Evolutionary conservation across 2,329 filamentous ascomycete genomes (phyloP).

Genomic region (Fusarium brachygibbosum): DNA sequence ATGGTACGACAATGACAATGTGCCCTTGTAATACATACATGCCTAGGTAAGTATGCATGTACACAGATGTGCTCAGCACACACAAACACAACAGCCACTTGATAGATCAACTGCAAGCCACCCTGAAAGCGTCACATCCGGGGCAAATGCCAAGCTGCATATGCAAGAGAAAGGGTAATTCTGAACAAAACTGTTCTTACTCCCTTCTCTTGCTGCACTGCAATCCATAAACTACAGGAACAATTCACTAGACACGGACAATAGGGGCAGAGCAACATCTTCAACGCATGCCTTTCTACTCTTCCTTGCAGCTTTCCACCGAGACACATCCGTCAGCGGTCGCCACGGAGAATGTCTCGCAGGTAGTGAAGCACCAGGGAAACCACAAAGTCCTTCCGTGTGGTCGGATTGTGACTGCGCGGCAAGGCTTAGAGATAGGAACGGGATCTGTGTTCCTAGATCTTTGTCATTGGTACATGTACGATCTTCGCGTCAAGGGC

Average conservation of each 20-base stretch:
- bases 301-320: conserved; percentile 23
- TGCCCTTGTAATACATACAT: neutral
- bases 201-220: neutral
- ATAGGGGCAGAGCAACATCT: conserved; percentile 5
- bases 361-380: neutral
- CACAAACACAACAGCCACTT: conserved; percentile 35
- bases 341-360: conserved; percentile 19
- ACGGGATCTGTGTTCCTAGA: neutral
- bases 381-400: conserved; percentile 3
- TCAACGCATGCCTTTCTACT: conserved; percentile 12
- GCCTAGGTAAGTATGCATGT: neutral
- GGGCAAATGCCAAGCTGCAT: conserved; percentile 16
- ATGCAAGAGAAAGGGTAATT: conserved; percentile 14
- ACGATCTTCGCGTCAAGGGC: conserved; percentile 18
- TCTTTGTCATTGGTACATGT: conserved; percentile 14
- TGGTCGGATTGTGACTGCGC: conserved; percentile 19
- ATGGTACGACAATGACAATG: conserved; percentile 1
- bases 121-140: conserved; percentile 32
- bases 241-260: neutral
- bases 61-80: conserved; percentile 2
- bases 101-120: conserved; percentile 43
- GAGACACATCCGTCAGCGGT: conserved; percentile 19
- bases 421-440: conserved; percentile 21
- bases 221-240: neutral
- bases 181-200: conserved; percentile 4